phyloP scores from a whole-genome alignment of 2,329 filamentous ascomycete genomes.

The Xylaria sp. region DNA sequence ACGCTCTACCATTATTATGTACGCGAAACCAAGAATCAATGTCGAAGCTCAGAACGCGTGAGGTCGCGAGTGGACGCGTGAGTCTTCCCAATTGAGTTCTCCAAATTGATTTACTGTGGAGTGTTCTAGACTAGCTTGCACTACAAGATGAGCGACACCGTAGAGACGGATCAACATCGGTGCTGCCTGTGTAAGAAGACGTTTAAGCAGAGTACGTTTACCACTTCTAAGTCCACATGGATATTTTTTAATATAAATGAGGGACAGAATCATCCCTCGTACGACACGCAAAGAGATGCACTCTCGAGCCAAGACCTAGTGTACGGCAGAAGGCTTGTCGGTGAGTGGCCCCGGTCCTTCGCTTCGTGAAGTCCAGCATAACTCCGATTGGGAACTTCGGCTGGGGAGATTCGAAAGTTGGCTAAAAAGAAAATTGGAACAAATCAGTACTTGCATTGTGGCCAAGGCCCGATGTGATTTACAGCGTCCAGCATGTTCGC shows the following conservation, averaged over 20 bases:
- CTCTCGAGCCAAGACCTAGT: constrained; percentile 39
- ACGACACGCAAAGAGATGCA: constrained; percentile 43
- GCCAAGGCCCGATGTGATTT: constrained; percentile 48
- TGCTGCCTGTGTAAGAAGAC: constrained; percentile 41
- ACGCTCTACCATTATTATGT: neutral
- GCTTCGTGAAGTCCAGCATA: neutral
- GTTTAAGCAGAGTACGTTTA: constrained; percentile 42
- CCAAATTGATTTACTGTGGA: neutral
- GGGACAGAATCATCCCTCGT: constrained; percentile 42
- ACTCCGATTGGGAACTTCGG: neutral
- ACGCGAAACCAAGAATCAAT: constrained; percentile 4
- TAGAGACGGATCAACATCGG: constrained; percentile 21
- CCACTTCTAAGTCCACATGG: neutral
- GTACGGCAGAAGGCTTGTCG: constrained; percentile 46
- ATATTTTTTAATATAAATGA: constrained; percentile 3
- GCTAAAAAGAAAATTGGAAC: neutral
- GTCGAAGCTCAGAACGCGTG: constrained; percentile 14
- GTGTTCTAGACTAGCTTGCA: neutral
- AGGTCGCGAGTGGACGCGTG: constrained; percentile 25
- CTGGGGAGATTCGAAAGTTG: neutral
- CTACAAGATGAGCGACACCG: constrained; percentile 29
- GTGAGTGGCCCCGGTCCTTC: constrained; percentile 21
- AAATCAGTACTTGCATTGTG: constrained; percentile 40
- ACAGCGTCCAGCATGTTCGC: constrained; percentile 42
- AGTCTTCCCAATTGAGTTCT: neutral